A percentile compares a stretch with the other conserved stretches of the same genome.
phyloP scores from a whole-genome alignment of 805 yeast species.

The Henningerozyma blattae region DNA sequence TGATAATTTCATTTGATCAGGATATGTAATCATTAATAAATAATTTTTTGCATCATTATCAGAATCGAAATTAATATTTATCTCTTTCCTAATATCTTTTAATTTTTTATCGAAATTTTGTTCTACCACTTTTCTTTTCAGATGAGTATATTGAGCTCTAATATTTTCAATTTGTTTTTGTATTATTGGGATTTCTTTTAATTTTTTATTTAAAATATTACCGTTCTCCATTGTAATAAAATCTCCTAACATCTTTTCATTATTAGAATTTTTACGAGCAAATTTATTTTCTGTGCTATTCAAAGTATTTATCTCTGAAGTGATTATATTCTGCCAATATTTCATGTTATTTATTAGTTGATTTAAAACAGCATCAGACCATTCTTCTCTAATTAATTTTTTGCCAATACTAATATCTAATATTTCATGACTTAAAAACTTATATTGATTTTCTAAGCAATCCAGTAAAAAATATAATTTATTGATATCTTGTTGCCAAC shows the following conservation, averaged over 20 bases:
- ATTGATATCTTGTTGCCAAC: neutral
- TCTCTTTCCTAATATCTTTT: conserved; percentile 7
- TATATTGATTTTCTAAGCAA: conserved; percentile 37
- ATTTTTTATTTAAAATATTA: conserved; percentile 15
- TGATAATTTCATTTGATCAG: conserved; percentile 2
- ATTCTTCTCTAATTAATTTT: conserved; percentile 13
- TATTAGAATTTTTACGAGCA: conserved; percentile 1
- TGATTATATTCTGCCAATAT: conserved; percentile 25
- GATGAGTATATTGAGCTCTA: conserved; percentile 18
- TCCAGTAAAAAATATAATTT: conserved; percentile 30
- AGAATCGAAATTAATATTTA: conserved; percentile 15
- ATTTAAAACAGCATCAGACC: conserved; percentile 13
- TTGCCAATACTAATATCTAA: conserved; percentile 22
- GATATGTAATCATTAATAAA: conserved; percentile 15
- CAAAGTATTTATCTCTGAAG: conserved; percentile 23
- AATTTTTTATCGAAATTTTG: conserved; percentile 16
- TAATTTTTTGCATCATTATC: conserved; percentile 13
- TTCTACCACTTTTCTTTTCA: conserved; percentile 18
- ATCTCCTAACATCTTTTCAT: conserved; percentile 27
- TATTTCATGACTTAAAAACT: conserved; percentile 26
- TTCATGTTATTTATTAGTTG: conserved; percentile 14
- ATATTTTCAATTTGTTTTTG: conserved; percentile 21
- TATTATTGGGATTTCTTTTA: conserved; percentile 24
- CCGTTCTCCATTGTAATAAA: conserved; percentile 34
- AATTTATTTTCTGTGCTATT: conserved; percentile 27